A percentile compares a stretch with the other conserved stretches of the same genome.
These are phyloP conservation scores for Pterula multifida DNA, from an alignment of 1,284 basidiomycete species.

Conservation along the genomic window DNA sequence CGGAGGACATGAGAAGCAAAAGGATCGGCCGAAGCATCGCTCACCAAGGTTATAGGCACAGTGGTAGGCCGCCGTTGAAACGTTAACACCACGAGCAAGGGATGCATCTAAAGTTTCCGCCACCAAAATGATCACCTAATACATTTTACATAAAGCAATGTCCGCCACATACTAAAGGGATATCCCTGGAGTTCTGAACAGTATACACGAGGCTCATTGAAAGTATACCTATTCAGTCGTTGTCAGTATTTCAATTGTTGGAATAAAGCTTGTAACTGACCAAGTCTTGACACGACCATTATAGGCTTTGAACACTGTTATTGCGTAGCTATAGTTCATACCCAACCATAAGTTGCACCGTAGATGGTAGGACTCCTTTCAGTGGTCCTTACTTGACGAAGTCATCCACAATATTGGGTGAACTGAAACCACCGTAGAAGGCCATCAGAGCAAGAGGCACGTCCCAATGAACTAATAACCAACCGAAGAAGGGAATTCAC, in stretches of 20 bases:
- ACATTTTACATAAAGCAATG: not conserved
- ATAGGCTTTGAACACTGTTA: slow-evolving; percentile 33
- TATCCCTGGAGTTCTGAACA: slow-evolving; percentile 25
- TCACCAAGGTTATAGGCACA: slow-evolving; percentile 30
- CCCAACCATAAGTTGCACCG: not conserved
- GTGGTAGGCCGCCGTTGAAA: slow-evolving; percentile 26
- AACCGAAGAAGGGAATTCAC: too few relatives aligned
- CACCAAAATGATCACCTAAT: not conserved
- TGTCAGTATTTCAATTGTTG: not conserved
- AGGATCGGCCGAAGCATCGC: slow-evolving; percentile 9
- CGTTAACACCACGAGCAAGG: slow-evolving; percentile 27
- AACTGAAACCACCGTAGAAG: slow-evolving; percentile 35
- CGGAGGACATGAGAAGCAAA: not conserved
- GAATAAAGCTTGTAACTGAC: slow-evolving; percentile 12
- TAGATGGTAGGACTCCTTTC: not conserved
- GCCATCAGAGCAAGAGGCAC: slow-evolving; percentile 30
- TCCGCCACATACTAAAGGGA: slow-evolving; percentile 27
- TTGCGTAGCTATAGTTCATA: slow-evolving; percentile 25
- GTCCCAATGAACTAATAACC: slow-evolving; percentile 41
- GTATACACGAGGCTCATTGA: slow-evolving; percentile 35
- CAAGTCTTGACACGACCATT: slow-evolving; percentile 36
- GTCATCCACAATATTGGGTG: slow-evolving; percentile 30
- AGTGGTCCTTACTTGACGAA: slow-evolving; percentile 26
- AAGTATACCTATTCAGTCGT: slow-evolving; percentile 26
- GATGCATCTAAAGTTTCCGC: slow-evolving; percentile 23